phyloP scores from a whole-genome alignment of 331 rosid species.

The Malus hybrid region DNA sequence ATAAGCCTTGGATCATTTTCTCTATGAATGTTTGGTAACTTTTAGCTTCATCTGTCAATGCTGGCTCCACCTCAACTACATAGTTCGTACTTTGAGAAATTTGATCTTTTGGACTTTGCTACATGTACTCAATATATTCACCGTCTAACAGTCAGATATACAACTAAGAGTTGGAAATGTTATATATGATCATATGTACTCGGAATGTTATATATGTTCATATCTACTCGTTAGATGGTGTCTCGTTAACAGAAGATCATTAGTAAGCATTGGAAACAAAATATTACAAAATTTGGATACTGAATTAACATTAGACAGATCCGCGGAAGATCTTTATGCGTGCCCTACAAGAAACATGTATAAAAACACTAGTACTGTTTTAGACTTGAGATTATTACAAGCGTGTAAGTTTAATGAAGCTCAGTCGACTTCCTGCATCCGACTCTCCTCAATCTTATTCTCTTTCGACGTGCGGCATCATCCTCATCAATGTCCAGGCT shows the following conservation, averaged over 20 bases:
- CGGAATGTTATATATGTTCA: no score
- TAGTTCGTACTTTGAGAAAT: no score
- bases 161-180: no score
- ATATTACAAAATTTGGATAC: not conserved
- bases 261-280: not conserved
- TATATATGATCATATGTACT: no score
- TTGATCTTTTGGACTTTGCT: no score
- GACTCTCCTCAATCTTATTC: constrained; percentile 21
- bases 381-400: no score
- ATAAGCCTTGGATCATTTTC: not conserved
- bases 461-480: constrained; percentile 9
- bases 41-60: not conserved
- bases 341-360: not conserved
- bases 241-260: not conserved
- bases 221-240: no score
- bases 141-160: no score
- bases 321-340: not conserved
- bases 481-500: constrained; percentile 27
- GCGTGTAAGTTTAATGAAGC: not conserved
- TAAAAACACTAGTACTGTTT: no score
- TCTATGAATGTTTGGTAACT: not conserved
- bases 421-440: constrained; percentile 29
- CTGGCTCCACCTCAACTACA: no score
- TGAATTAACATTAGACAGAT: not conserved
- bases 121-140: no score